Evolutionary conservation across 805 yeast genomes (phyloP), one percentile per base, ranked within the genome.

Genomic region (Wickerhamomyces xylosicus): DNA sequence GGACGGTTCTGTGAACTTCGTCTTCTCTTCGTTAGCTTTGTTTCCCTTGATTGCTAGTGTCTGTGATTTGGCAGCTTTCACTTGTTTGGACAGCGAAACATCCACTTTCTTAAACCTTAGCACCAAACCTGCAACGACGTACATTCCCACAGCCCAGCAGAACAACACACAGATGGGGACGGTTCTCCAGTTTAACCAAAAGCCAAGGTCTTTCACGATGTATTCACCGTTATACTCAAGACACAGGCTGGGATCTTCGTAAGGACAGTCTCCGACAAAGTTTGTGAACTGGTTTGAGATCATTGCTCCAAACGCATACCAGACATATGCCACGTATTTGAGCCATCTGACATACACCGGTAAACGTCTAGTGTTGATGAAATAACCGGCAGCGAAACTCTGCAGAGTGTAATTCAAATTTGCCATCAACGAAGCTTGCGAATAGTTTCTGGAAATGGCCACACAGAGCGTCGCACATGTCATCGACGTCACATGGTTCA

Each of bases 261-360:
- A 48, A 3, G 71, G 74, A 49, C 90, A 79, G 37, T 71, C 76
- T 8, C 87, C 87, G 33, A 56, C 43, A 61, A 66, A 82, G 27
- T 69, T 72, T 2, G 81, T 64, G 52, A 73, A 85, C 47, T 84
- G 79, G 51, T 78, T 81, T 0, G 87, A 69, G 32, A 71, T 50
- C 41, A 79, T 50, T 2, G 77, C 78, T 3, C 92, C 92, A 57
- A 81, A 82, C 0, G 78, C 79, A 52, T 81, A 85, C 85, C 89
- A 86, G 38, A 80, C 67, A 53, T 73, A 82, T 0, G 90, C 79
- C 41, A 79, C 62, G 57, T 82, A 85, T 53, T 80, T 83, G 5
- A 79, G 70, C 95, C 95, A 85, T 28, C 85, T 66, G 8, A 85
- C 94, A 50, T 86, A 86, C 1, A 83, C 94, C 0, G 95, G 95